These are phyloP conservation scores for Spergularia marina DNA, from an alignment of 148 eudicot species.

Conservation along the genomic window DNA sequence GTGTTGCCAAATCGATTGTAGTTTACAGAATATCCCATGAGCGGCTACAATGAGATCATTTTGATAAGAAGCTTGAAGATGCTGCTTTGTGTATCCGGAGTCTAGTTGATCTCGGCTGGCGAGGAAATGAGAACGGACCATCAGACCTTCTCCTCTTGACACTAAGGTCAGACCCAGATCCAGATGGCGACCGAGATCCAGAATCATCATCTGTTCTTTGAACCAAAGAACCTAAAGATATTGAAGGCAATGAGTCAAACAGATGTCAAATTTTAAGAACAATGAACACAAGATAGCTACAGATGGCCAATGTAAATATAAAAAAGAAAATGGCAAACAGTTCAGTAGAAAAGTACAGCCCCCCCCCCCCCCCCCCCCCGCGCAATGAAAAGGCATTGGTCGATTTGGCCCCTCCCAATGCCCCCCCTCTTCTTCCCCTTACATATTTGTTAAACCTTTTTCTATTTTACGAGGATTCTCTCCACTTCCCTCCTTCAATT, in stretches of 20 bases:
- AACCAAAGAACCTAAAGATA: not conserved
- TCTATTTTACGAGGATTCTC: too few relatives aligned
- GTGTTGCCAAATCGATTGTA: not conserved
- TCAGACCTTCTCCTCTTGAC: constrained; percentile 25
- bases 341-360: not conserved
- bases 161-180: constrained; percentile 22
- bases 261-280: too few relatives aligned
- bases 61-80: constrained; percentile 1
- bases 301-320: too few relatives aligned
- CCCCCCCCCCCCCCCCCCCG: too few relatives aligned
- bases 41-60: constrained; percentile 10
- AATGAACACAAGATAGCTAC: too few relatives aligned
- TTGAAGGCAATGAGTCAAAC: not conserved
- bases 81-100: constrained; percentile 13
- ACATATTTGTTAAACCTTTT: too few relatives aligned
- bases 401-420: too few relatives aligned
- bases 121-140: constrained; percentile 43
- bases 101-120: constrained; percentile 31
- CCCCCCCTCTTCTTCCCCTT: too few relatives aligned
- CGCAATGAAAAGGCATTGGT: too few relatives aligned
- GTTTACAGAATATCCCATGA: constrained; percentile 9
- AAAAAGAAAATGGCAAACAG: too few relatives aligned
- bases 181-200: constrained; percentile 24
- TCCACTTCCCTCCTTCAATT: too few relatives aligned
- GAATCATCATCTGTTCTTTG: constrained; percentile 22